A percentile compares a stretch with the other conserved stretches of the same genome.
These are phyloP conservation scores for Backusella sp. DNA, from an alignment of 192 early-diverging fungal genomes.

Conservation along the genomic window DNA sequence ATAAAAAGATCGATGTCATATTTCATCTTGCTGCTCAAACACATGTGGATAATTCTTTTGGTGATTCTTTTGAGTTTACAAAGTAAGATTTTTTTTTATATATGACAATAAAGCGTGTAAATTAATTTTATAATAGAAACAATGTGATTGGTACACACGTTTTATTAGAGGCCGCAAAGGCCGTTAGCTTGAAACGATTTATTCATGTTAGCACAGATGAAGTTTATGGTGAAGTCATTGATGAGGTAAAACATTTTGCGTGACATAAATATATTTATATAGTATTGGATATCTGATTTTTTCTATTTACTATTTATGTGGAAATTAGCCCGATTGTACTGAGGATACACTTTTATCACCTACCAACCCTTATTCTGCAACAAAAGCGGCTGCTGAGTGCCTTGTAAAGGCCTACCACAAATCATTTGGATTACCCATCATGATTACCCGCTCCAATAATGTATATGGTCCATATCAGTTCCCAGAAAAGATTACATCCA, in stretches of 20 bases:
- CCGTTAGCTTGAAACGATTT: conserved; percentile 55
- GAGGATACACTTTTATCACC: conserved; percentile 68
- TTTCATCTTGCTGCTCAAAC: conserved; percentile 82
- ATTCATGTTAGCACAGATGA: conserved; percentile 83
- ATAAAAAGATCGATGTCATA: conserved; percentile 71
- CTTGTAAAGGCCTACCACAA: conserved; percentile 74
- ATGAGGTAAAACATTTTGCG: conserved; percentile 33
- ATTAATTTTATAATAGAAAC: conserved; percentile 34
- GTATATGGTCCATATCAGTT: conserved; percentile 81
- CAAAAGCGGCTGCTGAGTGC: conserved; percentile 84
- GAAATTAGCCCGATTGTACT: conserved; percentile 52
- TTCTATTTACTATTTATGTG: neutral
- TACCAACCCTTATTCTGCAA: conserved; percentile 80
- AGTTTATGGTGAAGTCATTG: conserved; percentile 75
- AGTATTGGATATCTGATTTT: neutral
- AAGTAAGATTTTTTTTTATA: conserved; percentile 23
- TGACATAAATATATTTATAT: neutral
- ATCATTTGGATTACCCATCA: conserved; percentile 72
- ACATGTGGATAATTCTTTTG: conserved; percentile 85
- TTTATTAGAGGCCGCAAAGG: conserved; percentile 67
- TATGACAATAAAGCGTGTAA: neutral
- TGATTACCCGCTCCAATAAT: conserved; percentile 81
- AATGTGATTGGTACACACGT: conserved; percentile 86
- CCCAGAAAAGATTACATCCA: conserved; percentile 85
- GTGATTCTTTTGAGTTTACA: conserved; percentile 78